phyloP scores from a whole-genome alignment of 768 basidiomycete genomes.

The Crucibulum laeve region DNA sequence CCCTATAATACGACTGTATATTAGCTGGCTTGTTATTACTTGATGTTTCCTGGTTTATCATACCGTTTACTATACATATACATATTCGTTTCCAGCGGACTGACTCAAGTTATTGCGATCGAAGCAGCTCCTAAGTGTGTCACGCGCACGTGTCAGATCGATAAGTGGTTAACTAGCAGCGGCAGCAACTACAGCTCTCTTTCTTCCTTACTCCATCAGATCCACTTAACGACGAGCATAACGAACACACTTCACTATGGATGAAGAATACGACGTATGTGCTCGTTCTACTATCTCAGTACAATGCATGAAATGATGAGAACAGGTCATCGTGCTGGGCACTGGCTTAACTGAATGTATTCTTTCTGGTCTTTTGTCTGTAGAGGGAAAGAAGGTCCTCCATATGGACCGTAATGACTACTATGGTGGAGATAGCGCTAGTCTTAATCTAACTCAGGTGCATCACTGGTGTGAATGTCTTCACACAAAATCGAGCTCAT shows the following conservation, averaged over 20 bases:
- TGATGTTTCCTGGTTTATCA: too few relatives aligned
- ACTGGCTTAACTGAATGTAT: conserved; percentile 99
- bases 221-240: conserved; percentile 18
- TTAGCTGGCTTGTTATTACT: too few relatives aligned
- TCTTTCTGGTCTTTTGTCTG: conserved; percentile 95
- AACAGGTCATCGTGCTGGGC: conserved; percentile 84
- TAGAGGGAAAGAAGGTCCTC: conserved; percentile 99
- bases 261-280: conserved; percentile 96
- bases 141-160: conserved; percentile 17
- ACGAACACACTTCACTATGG: conserved; percentile 53
- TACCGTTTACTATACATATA: too few relatives aligned
- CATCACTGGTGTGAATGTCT: conserved; percentile 6
- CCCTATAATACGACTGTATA: too few relatives aligned
- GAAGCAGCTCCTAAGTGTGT: background rate
- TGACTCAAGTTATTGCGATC: too few relatives aligned
- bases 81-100: too few relatives aligned
- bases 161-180: too few relatives aligned
- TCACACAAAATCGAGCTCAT: conserved; percentile 8
- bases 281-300: background rate
- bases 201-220: conserved; percentile 10
- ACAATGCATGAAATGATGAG: conserved; percentile 11
- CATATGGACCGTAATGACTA: conserved; percentile 99
- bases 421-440: conserved; percentile 96
- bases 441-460: conserved; percentile 97
- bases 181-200: conserved; percentile 12